Base-by-base conservation (phyloP, 768 basidiomycete genomes). In the Clathrus columnatus region DNA sequence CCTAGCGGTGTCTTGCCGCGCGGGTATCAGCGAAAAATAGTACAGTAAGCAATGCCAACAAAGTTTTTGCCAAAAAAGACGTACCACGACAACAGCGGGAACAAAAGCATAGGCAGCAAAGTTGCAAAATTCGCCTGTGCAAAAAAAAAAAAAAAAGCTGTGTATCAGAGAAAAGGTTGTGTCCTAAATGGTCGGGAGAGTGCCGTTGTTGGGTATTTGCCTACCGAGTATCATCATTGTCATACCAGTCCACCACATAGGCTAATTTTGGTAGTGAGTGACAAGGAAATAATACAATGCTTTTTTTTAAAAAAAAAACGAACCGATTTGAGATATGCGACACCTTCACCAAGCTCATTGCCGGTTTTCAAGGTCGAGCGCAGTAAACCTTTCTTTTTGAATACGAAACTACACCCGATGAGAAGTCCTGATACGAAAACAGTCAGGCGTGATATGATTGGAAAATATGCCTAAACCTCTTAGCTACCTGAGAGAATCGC, bases 201-300 rank as follows among this genome's bases (percentile, higher is more conserved):
- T 28, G 23, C 10, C 47, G 26, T 29, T 10, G 21, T n/a, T 49
- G 21, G 1, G 20, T 26, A 20, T 18, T 36, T 26, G 8, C 27
- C 59, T 69, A 53, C 51, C 54, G 10, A 58, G 41, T n/a, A 58
- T 58, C 57, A 58, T 58, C 36, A 58, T 73, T 47, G 63, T 76
- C 78, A 78, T 77, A 28, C 77, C 76, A 1, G 72, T 71, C 78
- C 77, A 80, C 79, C 77, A 79, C 57, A 77, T 64, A 57, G 67
- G 65, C 69, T 71, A 26, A 16, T 23, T 11, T 41, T 7, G 16
- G n/a, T 30, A 17, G 29, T 26, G 55, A 24, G 24, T 10, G 16
- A 26, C 11, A 26, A 50, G 16, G 49, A 20, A 6, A 5, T 36
- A 44, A 32, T 18, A 32, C 24, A 32, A 21, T 17, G 4, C 24